Base-by-base conservation (phyloP, 352 stramenopile species). In the Phytophthora pini region DNA sequence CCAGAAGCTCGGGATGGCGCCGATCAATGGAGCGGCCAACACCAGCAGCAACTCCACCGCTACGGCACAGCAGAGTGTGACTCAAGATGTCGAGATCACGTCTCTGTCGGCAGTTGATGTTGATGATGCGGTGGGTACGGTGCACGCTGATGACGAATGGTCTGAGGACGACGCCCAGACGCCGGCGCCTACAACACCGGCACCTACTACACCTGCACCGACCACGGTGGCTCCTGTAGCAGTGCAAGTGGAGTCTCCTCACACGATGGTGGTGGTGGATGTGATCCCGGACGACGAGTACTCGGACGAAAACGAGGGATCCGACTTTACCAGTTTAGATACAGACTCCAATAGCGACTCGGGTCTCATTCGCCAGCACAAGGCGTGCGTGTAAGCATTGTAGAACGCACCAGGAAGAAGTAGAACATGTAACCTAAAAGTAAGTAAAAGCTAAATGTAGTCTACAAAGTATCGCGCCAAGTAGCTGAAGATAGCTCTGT, bases 401-500 rank as follows among this genome's bases (percentile, higher is more conserved):
- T 34, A 34, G 29, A 34, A 34, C 9, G 29, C 29, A 10, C 29
- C 1, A 34, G 29, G 29, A 36, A 13, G 31, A 36, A 13, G 31
- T 36, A 36, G 9, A 36, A 4, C 0, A 4, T 32, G 43, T 48
- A 48, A 32, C 43, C 13, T 17, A 34, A 26, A 39, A 43, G 13
- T 13, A 39, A 57, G 39, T 12, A 29, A 8, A 36, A 36, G 10
- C 47, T 56, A 59, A 59, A 57, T 54, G 38, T 56, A 38, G 61
- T 26, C 24, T 26, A 13, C 29, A 13, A 36, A 13, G 31, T 36
- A 36, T 36, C 9, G 31, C 31, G 5, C 29, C 13, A 12, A 36
- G 8, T 13, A n/a, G 52, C 34, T 46, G 55, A 72, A 72, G 65
- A 72, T 72, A 72, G 59, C 55, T 49, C 41, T 34, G 8, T 24